Evolutionary conservation across 371 early-diverging fungal species (phyloP).

Genomic region (Mucor indicus): DNA sequence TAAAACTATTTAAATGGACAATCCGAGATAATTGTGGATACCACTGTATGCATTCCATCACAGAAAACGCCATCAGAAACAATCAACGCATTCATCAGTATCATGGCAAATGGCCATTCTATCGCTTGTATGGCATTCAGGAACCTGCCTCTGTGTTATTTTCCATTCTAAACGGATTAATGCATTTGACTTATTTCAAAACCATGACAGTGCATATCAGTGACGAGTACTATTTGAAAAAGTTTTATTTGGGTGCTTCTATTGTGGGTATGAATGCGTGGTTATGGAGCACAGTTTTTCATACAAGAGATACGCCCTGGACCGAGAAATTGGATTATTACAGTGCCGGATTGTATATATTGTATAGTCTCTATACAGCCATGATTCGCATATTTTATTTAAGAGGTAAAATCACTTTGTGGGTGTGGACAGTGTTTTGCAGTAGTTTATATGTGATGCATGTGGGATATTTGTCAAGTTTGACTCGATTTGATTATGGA

Average conservation of each 20-base stretch:
- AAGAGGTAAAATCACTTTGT: background rate
- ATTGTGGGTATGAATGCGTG: slow-evolving; percentile 78
- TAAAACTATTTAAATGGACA: slow-evolving; percentile 15
- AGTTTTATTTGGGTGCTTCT: slow-evolving; percentile 55
- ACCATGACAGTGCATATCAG: slow-evolving; percentile 44
- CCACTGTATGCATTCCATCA: slow-evolving; percentile 24
- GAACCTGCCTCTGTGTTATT: slow-evolving; percentile 93
- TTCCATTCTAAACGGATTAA: slow-evolving; percentile 80
- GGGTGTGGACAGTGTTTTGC: slow-evolving; percentile 25
- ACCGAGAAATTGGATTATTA: slow-evolving; percentile 96
- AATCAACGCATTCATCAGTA: slow-evolving; percentile 17
- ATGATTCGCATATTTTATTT: slow-evolving; percentile 58
- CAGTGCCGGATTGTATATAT: slow-evolving; percentile 77
- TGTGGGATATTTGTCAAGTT: slow-evolving; percentile 63
- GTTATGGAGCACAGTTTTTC: slow-evolving; percentile 94
- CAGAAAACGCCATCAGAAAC: slow-evolving; percentile 10
- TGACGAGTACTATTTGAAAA: slow-evolving; percentile 52
- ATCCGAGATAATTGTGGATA: slow-evolving; percentile 17
- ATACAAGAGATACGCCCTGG: slow-evolving; percentile 76
- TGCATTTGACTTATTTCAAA: slow-evolving; percentile 62
- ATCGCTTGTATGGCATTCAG: slow-evolving; percentile 84
- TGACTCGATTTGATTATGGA: slow-evolving; percentile 77
- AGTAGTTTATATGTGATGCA: slow-evolving; percentile 54
- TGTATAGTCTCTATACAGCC: slow-evolving; percentile 64
- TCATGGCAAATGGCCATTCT: slow-evolving; percentile 79